These are phyloP conservation scores for Durusdinium trenchii DNA, from an alignment of 73 alveolate genomes.

Conservation along the genomic window DNA sequence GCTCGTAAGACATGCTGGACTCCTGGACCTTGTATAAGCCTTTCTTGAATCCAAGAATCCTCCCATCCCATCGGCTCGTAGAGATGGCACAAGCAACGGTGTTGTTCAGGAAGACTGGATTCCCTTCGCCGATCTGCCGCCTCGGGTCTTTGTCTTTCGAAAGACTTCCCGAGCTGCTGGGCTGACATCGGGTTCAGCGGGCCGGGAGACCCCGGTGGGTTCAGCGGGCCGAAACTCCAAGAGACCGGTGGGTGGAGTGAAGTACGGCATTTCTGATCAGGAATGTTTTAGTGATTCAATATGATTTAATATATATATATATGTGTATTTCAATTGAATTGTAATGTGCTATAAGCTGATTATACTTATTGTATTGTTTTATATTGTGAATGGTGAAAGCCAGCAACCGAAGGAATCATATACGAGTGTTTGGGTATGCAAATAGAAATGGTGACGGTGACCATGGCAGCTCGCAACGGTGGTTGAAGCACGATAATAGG, in stretches of 20 bases:
- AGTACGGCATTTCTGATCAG: too few relatives aligned
- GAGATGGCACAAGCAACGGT: too few relatives aligned
- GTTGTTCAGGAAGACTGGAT: constrained; percentile 51
- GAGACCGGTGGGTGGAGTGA: too few relatives aligned
- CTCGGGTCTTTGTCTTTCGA: constrained; percentile 23
- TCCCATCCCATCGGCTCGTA: too few relatives aligned
- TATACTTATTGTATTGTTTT: not conserved
- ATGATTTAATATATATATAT: not conserved
- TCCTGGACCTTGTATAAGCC: too few relatives aligned
- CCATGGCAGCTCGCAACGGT: not conserved
- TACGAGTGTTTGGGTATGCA: not conserved
- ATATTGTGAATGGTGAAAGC: not conserved
- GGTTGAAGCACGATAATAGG: not conserved
- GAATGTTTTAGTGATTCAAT: too few relatives aligned
- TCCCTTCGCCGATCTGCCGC: not conserved
- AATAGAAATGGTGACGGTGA: not conserved
- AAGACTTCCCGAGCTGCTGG: not conserved
- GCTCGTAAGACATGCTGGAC: too few relatives aligned
- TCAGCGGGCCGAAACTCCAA: too few relatives aligned
- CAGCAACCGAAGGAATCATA: not conserved
- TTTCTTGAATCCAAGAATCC: too few relatives aligned
- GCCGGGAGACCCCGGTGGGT: not conserved
- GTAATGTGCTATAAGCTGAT: not conserved
- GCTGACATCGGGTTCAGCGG: not conserved
- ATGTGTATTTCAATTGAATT: not conserved